Evolutionary conservation across 257 asterid genomes (phyloP).

Genomic region (Jasminum sambac): DNA sequence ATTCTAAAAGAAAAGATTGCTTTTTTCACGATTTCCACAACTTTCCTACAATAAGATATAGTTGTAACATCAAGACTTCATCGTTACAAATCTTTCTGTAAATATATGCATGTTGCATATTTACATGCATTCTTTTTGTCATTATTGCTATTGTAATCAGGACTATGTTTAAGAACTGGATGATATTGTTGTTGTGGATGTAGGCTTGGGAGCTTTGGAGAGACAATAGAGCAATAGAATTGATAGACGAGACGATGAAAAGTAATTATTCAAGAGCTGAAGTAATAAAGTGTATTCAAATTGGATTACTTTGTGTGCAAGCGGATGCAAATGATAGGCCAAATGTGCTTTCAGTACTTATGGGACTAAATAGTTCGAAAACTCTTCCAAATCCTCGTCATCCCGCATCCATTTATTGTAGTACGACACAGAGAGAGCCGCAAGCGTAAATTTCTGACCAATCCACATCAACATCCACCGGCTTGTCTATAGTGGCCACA

Average conservation of each 20-base stretch:
- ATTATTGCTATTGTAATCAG: no score
- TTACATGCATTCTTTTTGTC: background rate
- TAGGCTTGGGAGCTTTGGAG: conserved; percentile 3
- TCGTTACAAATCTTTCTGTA: background rate
- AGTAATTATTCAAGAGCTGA: background rate
- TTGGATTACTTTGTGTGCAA: background rate
- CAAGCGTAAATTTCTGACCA: background rate
- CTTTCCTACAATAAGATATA: no score
- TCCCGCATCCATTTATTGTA: background rate
- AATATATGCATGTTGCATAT: background rate
- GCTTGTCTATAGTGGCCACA: background rate
- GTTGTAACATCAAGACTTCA: background rate
- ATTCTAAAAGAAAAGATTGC: background rate
- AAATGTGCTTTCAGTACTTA: background rate
- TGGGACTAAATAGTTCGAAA: background rate
- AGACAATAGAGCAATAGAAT: background rate
- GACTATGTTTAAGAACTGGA: no score
- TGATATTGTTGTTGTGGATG: no score
- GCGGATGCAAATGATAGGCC: background rate
- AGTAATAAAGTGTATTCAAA: background rate
- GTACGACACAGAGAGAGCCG: background rate
- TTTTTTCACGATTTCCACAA: no score
- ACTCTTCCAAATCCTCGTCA: background rate
- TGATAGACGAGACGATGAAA: background rate
- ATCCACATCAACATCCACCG: background rate